Conservation (phyloP, 345 rosid species). For the Boechera divaricarpa region DNA sequence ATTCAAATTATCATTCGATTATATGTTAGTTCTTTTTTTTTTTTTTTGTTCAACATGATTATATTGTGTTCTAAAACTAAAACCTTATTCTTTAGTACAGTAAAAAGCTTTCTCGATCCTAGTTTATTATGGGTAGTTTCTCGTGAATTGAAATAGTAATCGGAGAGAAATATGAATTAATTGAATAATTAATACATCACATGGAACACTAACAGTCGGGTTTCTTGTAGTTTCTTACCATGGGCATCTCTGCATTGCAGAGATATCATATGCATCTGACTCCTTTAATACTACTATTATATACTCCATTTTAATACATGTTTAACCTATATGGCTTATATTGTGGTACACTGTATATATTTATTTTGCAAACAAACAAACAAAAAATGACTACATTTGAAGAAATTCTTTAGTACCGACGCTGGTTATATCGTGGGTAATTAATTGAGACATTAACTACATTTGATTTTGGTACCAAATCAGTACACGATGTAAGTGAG, state of each 20-base stretch:
- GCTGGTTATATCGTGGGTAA: not conserved
- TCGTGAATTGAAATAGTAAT: slow-evolving; percentile 8
- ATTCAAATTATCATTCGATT: too few species aligned
- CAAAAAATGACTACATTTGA: not conserved
- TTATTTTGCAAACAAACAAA: not conserved
- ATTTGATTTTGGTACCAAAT: slow-evolving; percentile 30
- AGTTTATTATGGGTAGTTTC: slow-evolving; percentile 17
- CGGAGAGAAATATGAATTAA: slow-evolving; percentile 13
- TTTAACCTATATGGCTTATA: slow-evolving; percentile 28
- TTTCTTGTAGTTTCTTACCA: slow-evolving; percentile 36
- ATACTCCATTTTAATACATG: not conserved
- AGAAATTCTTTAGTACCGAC: not conserved
- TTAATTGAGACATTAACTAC: slow-evolving; percentile 5
- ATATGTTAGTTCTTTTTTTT: too few species aligned
- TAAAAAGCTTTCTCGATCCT: not conserved
- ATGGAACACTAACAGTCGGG: slow-evolving; percentile 37
- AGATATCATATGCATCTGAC: slow-evolving; percentile 46
- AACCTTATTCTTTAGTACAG: too few species aligned
- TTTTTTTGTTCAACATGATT: too few species aligned
- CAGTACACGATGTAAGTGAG: slow-evolving; percentile 16
- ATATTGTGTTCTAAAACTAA: too few species aligned
- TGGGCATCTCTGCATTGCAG: slow-evolving; percentile 43
- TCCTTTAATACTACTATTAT: slow-evolving; percentile 20
- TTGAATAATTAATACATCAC: slow-evolving; percentile 24
- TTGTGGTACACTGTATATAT: not conserved